Evolutionary conservation across 495 filamentous ascomycete genomes (phyloP), one percentile per base, ranked within the genome.

Genomic region (Penicillium taxi): DNA sequence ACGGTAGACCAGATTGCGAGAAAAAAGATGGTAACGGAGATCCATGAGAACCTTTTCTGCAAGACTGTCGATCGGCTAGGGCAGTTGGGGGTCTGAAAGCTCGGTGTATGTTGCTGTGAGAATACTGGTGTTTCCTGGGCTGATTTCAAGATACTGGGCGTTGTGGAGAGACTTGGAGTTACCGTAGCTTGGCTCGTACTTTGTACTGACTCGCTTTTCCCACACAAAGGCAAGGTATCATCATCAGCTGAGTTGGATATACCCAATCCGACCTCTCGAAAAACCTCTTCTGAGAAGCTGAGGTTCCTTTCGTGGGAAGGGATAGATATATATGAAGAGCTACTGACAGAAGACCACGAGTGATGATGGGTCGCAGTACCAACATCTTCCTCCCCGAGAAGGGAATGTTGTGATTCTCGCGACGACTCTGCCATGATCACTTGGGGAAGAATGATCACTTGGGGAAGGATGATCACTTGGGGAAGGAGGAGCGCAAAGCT

Each of bases 1-100:
- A 77, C 21, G 0, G 80, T 85, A 1, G 80, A 79, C 47, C 81
- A 86, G 9, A 85, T 35, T 5, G 79, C 77, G 3, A 86, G 59
- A 0, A 75, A 30, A 15, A 82, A 38, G 11, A 85, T 59, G 0
- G 71, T 64, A 0, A 78, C 43, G 3, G 74, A 73, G 6, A 83
- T 52, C 73, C 78, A 82, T 33, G 67, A 72, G 18, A 58, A 48
- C 7, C 74, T 66, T 7, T 55, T 43, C 19, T 63, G 52, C 2
- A 56, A 42, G n/a, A 64, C 49, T 0, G 32, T 32, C 6, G 32
- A 2, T 9, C 42, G 52, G 14, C 40, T 53, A 1, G 57, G 52
- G 17, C 57, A 60, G 17, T 43, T 41, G 9, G 34, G 22, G 17
- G 26, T 15, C 15, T 39, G 17, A 13, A 40, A 30, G 17, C 23